These are phyloP conservation scores for Metarhizium rileyi DNA, from an alignment of 2,329 filamentous ascomycete genomes.

Conservation along the genomic window DNA sequence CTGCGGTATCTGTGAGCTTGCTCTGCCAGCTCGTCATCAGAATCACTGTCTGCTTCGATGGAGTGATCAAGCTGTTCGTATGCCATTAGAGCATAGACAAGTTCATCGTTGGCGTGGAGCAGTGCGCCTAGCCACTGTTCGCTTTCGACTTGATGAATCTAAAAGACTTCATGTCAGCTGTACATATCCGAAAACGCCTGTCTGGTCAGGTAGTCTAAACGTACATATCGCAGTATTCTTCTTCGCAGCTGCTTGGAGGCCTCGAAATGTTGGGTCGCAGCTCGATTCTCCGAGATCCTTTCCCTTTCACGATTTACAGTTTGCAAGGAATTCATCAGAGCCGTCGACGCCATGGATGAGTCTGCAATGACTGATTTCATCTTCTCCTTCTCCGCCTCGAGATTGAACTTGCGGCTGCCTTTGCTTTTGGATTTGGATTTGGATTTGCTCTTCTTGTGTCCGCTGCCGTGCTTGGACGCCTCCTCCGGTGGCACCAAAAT, in stretches of 20 bases:
- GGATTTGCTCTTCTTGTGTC: constrained; percentile 39
- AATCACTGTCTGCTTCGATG: constrained; percentile 65
- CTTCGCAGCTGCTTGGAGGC: constrained; percentile 75
- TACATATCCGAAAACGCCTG: not conserved
- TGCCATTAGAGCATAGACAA: constrained; percentile 87
- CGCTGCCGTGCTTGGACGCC: not conserved
- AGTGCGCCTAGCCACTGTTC: constrained; percentile 89
- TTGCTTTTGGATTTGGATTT: constrained; percentile 33
- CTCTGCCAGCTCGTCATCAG: constrained; percentile 57
- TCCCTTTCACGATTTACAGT: constrained; percentile 84
- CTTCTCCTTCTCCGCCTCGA: constrained; percentile 77
- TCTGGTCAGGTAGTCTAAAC: not conserved
- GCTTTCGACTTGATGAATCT: constrained; percentile 82
- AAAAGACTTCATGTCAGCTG: not conserved
- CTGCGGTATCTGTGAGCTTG: constrained; percentile 56
- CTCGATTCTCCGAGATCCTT: constrained; percentile 74
- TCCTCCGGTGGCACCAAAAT: no score
- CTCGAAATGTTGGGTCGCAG: constrained; percentile 70
- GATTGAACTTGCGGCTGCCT: constrained; percentile 62
- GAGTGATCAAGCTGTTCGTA: constrained; percentile 89
- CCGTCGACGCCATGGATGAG: constrained; percentile 82
- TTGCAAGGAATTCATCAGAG: constrained; percentile 77
- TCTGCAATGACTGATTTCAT: constrained; percentile 87
- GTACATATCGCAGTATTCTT: constrained; percentile 73
- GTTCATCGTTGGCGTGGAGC: constrained; percentile 88